Evolutionary conservation across 2,329 filamentous ascomycete genomes (phyloP).

Genomic region (Sporothrix pallida): DNA sequence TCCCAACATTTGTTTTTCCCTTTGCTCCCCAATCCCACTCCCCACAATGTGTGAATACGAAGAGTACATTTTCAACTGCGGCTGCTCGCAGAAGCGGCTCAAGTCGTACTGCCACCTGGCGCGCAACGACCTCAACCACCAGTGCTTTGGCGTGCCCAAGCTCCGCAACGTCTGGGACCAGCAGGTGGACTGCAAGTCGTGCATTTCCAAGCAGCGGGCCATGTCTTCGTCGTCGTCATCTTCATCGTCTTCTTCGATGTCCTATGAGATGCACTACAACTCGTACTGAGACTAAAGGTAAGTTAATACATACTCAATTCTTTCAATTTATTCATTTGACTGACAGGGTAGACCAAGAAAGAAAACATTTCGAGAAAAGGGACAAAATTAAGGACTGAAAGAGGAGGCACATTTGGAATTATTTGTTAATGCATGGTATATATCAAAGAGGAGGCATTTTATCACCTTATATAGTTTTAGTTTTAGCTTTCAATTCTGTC

Average conservation of each 20-base stretch:
- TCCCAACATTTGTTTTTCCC: background rate
- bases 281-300: slow-evolving; percentile 11
- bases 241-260: background rate
- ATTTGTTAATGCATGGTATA: too few species aligned
- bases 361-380: background rate
- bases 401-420: too few species aligned
- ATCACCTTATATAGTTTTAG: too few species aligned
- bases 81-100: slow-evolving; percentile 63
- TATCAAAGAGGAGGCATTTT: too few species aligned
- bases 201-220: slow-evolving; percentile 22
- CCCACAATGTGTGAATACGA: slow-evolving; percentile 72
- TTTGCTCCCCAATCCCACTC: background rate
- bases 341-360: background rate
- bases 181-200: slow-evolving; percentile 55
- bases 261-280: background rate
- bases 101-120: slow-evolving; percentile 77
- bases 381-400: too few species aligned
- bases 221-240: background rate
- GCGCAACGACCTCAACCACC: slow-evolving; percentile 72
- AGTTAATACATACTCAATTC: background rate
- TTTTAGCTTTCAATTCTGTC: too few species aligned
- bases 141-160: slow-evolving; percentile 71
- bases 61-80: slow-evolving; percentile 70
- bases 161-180: slow-evolving; percentile 66
- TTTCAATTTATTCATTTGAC: background rate